phyloP scores from a whole-genome alignment of 2,329 filamentous ascomycete species.

The Aspergillus uvarum region DNA sequence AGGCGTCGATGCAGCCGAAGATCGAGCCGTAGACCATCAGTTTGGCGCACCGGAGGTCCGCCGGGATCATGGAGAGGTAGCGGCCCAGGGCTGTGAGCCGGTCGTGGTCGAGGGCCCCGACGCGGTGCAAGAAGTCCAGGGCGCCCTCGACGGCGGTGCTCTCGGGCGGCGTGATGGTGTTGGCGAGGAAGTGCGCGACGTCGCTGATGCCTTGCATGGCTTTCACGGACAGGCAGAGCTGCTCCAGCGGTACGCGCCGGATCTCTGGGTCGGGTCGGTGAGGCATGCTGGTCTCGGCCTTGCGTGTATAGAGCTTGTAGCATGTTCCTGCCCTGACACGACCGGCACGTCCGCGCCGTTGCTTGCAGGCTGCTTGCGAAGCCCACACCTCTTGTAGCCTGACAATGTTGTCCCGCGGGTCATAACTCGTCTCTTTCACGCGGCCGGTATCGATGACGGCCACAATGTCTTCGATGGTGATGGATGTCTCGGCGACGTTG shows the following conservation, averaged over 20 bases:
- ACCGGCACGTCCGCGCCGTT: slow-evolving; percentile 87
- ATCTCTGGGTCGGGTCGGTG: slow-evolving; percentile 93
- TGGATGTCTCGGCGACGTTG: slow-evolving; percentile 96
- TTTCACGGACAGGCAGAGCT: slow-evolving; percentile 89
- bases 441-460: slow-evolving; percentile 93
- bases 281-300: slow-evolving; percentile 79
- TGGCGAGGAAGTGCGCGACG: slow-evolving; percentile 75
- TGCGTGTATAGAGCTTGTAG: slow-evolving; percentile 91
- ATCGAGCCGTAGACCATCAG: slow-evolving; percentile 93
- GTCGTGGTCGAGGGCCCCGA: slow-evolving; percentile 84
- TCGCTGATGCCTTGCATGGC: slow-evolving; percentile 84
- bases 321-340: slow-evolving; percentile 87
- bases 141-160: slow-evolving; percentile 83
- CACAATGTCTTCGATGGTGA: slow-evolving; percentile 96
- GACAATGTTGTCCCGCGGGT: slow-evolving; percentile 88
- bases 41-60: slow-evolving; percentile 89
- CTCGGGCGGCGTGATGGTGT: slow-evolving; percentile 86
- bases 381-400: slow-evolving; percentile 95
- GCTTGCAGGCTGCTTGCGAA: slow-evolving; percentile 89
- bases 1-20: slow-evolving; percentile 87
- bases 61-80: slow-evolving; percentile 92
- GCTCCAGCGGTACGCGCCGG: slow-evolving; percentile 85
- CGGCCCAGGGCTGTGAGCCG: slow-evolving; percentile 87
- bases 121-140: slow-evolving; percentile 72
- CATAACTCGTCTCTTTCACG: slow-evolving; percentile 95